Base-by-base conservation (phyloP, 768 basidiomycete genomes). In the Podaxis mareebaensis region DNA sequence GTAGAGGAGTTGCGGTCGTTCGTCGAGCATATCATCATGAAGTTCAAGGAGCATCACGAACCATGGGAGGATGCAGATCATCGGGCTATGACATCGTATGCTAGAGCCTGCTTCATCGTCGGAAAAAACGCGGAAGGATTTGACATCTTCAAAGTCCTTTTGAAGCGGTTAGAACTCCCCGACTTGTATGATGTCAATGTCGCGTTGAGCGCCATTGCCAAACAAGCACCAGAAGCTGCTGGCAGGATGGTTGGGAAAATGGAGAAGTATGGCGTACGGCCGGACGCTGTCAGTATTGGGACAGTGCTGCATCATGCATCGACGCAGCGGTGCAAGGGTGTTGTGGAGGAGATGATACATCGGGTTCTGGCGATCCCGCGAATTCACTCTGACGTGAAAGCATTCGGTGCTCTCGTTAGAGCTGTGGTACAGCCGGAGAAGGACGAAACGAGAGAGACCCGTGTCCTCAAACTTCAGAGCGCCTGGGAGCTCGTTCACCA, bases 161-260 rank as follows among this genome's bases (percentile, higher is more conserved):
- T 84, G 44, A 66, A 71, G 24, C 83, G 85, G 54, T 73, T 70
- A 60, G 83, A 87, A 69, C 68, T 81, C 57, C 88, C 88, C 15
- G 88, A 91, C 71, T 66, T 81, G 42, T 76, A 84, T 69, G 90
- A 92, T 68, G 75, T 89, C 55, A 90, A 90, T 67, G 83, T 92
- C 54, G 81, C 80, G 44, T 77, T 92, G 60, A 77, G 78, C 3
- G 83, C 80, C 10, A 71, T 90, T 57, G 83, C 88, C 28, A 75
- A 78, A 62, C 71, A 79, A 65, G 74, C 81, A 48, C 83, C 87
- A 22, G 73, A 73, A 11, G 68, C 68, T 15, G 90, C 85, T 1
- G 75, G 74, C 22, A 67, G 64, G 17, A 75, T 86, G 67, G 70
- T 91, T n/a, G 68, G 77, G 60, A 77, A 77, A 36, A 89, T 91